Evolutionary conservation across 2,329 filamentous ascomycete genomes (phyloP).

Genomic region (Alternaria triticimaculans): DNA sequence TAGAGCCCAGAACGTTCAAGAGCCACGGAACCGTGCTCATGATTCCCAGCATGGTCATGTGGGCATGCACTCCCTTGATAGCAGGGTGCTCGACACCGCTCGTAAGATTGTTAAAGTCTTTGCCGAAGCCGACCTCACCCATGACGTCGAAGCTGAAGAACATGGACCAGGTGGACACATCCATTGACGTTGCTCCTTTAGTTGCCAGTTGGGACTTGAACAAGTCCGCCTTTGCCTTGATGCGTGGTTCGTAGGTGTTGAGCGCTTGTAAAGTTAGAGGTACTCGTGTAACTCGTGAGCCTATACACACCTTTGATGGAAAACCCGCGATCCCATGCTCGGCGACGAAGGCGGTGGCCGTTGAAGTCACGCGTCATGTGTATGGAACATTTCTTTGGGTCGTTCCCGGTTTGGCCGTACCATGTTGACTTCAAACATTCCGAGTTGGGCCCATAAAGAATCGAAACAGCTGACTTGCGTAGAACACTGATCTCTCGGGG

Average conservation of each 20-base stretch:
- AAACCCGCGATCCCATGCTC: slow-evolving; percentile 39
- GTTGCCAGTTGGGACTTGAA: slow-evolving; percentile 23
- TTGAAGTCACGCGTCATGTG: slow-evolving; percentile 32
- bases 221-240: slow-evolving; percentile 32
- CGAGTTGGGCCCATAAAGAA: slow-evolving; percentile 31
- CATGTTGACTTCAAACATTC: slow-evolving; percentile 35
- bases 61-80: slow-evolving; percentile 45
- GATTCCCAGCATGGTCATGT: slow-evolving; percentile 45
- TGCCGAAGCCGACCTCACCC: slow-evolving; percentile 38
- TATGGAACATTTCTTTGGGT: slow-evolving; percentile 27
- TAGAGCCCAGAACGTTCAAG: slow-evolving; percentile 35
- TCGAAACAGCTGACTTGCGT: slow-evolving; percentile 23
- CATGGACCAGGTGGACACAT: slow-evolving; percentile 34
- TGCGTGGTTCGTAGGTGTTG: slow-evolving; percentile 30
- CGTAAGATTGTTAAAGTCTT: slow-evolving; percentile 32
- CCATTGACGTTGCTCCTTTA: slow-evolving; percentile 24
- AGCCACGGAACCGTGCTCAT: slow-evolving; percentile 48
- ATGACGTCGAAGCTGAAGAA: slow-evolving; percentile 41
- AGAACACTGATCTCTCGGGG: slow-evolving; percentile 35
- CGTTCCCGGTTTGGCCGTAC: slow-evolving; percentile 32
- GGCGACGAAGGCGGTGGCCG: slow-evolving; percentile 26
- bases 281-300: background rate
- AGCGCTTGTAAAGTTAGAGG: slow-evolving; percentile 23
- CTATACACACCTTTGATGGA: slow-evolving; percentile 29
- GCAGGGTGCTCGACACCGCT: slow-evolving; percentile 37